Percentiles rank a stretch among this genome's conserved stretches.
Evolutionary conservation across 2,329 filamentous ascomycete genomes (phyloP).

Genomic region (Talaromyces sp.): DNA sequence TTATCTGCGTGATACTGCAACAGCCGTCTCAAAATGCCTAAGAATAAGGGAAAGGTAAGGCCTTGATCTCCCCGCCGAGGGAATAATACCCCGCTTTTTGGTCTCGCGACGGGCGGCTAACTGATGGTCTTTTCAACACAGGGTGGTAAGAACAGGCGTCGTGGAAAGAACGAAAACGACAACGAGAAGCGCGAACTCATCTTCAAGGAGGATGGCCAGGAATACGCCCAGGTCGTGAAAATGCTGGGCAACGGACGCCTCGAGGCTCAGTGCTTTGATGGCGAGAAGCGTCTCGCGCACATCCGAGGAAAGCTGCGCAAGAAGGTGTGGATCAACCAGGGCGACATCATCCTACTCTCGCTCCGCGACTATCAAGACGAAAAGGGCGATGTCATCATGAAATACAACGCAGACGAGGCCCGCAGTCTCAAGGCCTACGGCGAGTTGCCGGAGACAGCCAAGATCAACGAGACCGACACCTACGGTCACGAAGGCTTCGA

Average conservation of each 20-base stretch:
- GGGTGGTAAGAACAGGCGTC: conserved; percentile 97
- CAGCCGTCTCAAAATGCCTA: conserved; percentile 67
- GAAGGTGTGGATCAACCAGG: conserved; percentile 99
- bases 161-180: conserved; percentile 99
- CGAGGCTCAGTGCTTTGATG: conserved; percentile 92
- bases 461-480: conserved; percentile 99
- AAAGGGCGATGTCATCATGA: conserved; percentile 89
- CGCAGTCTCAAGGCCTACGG: conserved; percentile 94
- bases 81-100: conserved; percentile 18
- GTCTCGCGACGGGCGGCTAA: conserved; percentile 16
- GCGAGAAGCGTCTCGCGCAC: conserved; percentile 76
- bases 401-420: conserved; percentile 94
- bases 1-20: conserved; percentile 2
- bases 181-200: conserved; percentile 98
- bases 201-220: conserved; percentile 98
- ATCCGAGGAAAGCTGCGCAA: conserved; percentile 96
- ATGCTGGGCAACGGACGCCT: conserved; percentile 95
- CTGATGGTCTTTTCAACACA: conserved; percentile 36
- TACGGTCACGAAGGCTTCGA: conserved; percentile 84
- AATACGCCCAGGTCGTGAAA: conserved; percentile 84
- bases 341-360: conserved; percentile 84
- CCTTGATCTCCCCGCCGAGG: conserved; percentile 17
- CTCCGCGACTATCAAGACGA: conserved; percentile 91
- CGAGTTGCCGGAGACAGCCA: conserved; percentile 92
- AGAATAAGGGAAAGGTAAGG: conserved; percentile 98